These are phyloP conservation scores for Coemansia sp. DNA, from an alignment of 192 early-diverging fungal species.

Conservation along the genomic window DNA sequence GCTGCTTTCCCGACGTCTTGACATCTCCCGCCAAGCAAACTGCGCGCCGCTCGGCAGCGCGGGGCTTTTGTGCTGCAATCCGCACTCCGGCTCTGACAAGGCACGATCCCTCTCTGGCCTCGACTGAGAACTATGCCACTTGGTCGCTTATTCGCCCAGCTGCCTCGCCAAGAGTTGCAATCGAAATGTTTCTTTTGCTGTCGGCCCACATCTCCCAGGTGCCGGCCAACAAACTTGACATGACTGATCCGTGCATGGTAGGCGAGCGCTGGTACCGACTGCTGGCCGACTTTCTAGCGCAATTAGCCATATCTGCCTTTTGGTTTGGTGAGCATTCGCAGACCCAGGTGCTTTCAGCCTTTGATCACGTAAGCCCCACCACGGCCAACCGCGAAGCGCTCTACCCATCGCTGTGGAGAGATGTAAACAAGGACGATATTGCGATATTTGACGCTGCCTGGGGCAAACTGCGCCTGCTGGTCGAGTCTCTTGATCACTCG, in stretches of 20 bases:
- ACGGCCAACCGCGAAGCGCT: conserved; percentile 2
- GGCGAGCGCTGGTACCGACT: conserved; percentile 24
- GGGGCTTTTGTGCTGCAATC: not conserved
- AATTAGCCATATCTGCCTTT: conserved; percentile 21
- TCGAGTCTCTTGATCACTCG: conserved; percentile 3
- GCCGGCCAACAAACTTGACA: conserved; percentile 6
- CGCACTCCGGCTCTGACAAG: not conserved
- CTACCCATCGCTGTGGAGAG: conserved; percentile 22
- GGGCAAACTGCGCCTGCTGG: conserved; percentile 7
- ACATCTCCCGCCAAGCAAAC: not conserved
- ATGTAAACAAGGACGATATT: not conserved
- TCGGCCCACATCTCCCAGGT: conserved; percentile 29
- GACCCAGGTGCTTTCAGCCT: conserved; percentile 8
- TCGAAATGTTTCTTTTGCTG: conserved; percentile 31
- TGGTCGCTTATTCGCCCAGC: conserved; percentile 38
- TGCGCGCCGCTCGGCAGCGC: not conserved
- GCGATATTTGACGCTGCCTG: conserved; percentile 16
- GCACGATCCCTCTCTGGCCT: not conserved
- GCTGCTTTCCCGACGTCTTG: conserved; percentile 24
- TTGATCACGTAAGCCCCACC: conserved; percentile 18
- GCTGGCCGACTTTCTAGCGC: conserved; percentile 17
- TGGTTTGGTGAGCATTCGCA: conserved; percentile 18
- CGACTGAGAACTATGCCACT: not conserved
- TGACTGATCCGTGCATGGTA: conserved; percentile 5
- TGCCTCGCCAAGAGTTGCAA: conserved; percentile 3